phyloP scores from a whole-genome alignment of 257 asterid species.

The Solanum gracilifrons region DNA sequence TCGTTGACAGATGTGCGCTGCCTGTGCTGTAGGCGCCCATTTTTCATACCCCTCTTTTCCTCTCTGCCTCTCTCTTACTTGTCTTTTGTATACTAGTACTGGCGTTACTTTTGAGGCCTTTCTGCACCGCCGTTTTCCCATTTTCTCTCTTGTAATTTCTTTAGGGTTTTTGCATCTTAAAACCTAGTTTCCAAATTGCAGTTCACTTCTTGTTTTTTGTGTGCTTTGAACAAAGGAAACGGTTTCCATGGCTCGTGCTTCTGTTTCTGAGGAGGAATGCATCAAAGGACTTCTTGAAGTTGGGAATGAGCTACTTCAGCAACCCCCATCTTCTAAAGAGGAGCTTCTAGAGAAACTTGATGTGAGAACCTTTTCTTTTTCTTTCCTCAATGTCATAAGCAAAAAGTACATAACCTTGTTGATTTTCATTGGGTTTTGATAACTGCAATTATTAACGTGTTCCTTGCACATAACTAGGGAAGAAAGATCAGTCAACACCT shows the following conservation, averaged over 20 bases:
- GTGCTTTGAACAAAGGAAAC: neutral
- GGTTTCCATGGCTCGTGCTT: neutral
- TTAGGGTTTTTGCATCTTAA: neutral
- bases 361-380: neutral
- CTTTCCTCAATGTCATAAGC: neutral
- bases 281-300: neutral
- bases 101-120: neutral
- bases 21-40: neutral
- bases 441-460: neutral
- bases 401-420: neutral
- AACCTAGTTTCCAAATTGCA: neutral
- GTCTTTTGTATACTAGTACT: neutral
- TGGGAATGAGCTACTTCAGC: conserved; percentile 6
- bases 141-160: neutral
- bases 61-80: neutral
- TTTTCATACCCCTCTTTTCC: neutral
- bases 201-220: neutral
- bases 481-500: neutral
- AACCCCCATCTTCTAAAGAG: neutral
- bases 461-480: neutral
- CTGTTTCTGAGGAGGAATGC: neutral
- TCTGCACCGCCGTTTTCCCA: neutral
- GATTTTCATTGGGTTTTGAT: neutral
- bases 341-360: conserved; percentile 8
- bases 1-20: neutral